phyloP scores from a whole-genome alignment of 106 monocot species.

The Dactylorhiza incarnata region DNA sequence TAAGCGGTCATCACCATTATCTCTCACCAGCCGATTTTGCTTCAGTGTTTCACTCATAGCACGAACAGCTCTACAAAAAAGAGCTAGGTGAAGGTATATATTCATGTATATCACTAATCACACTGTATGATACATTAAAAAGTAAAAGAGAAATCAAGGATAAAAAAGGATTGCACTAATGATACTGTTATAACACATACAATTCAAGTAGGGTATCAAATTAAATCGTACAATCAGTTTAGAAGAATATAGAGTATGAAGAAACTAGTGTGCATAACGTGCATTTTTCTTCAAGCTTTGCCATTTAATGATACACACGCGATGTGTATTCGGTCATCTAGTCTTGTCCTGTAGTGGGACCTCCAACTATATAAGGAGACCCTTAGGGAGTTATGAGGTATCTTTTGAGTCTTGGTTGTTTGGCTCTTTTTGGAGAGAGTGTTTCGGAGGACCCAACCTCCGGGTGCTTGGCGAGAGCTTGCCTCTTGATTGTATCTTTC shows the following conservation, averaged over 20 bases:
- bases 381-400: too few species aligned
- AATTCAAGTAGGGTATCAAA: background rate
- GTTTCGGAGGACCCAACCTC: too few species aligned
- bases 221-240: background rate
- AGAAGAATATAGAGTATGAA: background rate
- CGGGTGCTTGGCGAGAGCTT: too few species aligned
- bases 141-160: background rate
- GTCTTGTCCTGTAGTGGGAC: too few species aligned
- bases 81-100: background rate
- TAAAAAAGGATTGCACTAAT: background rate
- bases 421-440: too few species aligned
- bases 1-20: slow-evolving; percentile 37
- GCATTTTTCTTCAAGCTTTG: background rate
- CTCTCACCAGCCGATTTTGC: slow-evolving; percentile 68
- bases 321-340: too few species aligned
- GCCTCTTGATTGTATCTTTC: too few species aligned
- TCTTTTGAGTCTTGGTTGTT: too few species aligned
- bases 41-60: slow-evolving; percentile 92
- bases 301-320: background rate
- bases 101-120: background rate
- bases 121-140: background rate
- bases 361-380: too few species aligned
- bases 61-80: slow-evolving; percentile 64
- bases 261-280: background rate
- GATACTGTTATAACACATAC: background rate